Evolutionary conservation across 2,329 filamentous ascomycete species (phyloP), one percentile per base, ranked within the genome.

Genomic region (Colletotrichum camelliae): DNA sequence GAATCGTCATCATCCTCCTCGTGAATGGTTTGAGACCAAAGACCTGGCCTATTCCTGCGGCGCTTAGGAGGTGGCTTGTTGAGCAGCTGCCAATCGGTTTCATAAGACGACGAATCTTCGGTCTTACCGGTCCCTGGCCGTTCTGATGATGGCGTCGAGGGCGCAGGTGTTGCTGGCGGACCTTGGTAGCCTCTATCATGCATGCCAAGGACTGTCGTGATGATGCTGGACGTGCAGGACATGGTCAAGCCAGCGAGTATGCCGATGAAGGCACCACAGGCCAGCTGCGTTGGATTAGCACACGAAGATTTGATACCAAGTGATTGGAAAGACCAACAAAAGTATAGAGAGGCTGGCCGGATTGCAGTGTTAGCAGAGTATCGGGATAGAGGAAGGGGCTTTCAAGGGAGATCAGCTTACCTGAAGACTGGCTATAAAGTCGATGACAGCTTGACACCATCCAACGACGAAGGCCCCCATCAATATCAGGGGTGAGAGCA

Each of bases 1-100:
- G 88, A 91, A 79, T 88, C 88, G 81, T 94, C 93, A 67, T 93
- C 92, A 81, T 95, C 94, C 81, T 94, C 92, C 82, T 94, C 94
- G 73, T 93, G 88, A 77, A 95, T 95, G 0, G 92, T 94, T 81
- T 94, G 91, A 33, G 89, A 88, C 58, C 94, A 84, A 21, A 95
- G 81, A 2, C 89, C 89, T 67, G 86, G 84, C 6, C 85, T 84
- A 64, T 86, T 83, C 67, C 85, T 84, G 70, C 87, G 83, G 12
- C 86, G 82, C 31, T 82, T 83, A 7, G 83, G 81, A n/a, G 82
- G 81, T 15, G 82, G 79, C 39, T 83, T 80, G 62, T 85, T 84
- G 7, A 84, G 75, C 60, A 78, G 72, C 27, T 77, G 83, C 84
- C 84, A 86, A 16, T 86, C 85, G 1, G 83, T 75, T 24, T 86